phyloP scores from a whole-genome alignment of 2,329 filamentous ascomycete species.

The Monosporascus sp. region DNA sequence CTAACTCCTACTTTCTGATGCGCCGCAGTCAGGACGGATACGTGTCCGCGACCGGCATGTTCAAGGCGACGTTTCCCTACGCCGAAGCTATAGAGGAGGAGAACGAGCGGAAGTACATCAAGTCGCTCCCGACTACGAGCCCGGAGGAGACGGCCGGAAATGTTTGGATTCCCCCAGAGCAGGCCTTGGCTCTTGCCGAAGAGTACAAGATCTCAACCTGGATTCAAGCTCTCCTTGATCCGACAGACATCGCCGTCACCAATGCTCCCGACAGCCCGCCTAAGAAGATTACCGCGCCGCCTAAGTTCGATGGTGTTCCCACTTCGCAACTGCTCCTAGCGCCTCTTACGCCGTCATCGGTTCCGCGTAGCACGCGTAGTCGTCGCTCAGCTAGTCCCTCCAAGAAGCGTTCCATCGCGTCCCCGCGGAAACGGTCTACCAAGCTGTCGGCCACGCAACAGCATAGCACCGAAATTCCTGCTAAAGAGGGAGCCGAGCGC shows the following conservation, averaged over 20 bases:
- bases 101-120: conserved; percentile 76
- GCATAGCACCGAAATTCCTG: conserved; percentile 31
- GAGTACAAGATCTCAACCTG: conserved; percentile 84
- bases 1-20: conserved; percentile 96
- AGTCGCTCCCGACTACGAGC: conserved; percentile 74
- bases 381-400: conserved; percentile 55
- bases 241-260: conserved; percentile 64
- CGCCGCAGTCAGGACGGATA: conserved; percentile 80
- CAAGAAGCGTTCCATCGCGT: conserved; percentile 47
- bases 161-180: conserved; percentile 83
- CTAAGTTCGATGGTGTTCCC: conserved; percentile 61
- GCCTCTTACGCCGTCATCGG: conserved; percentile 44
- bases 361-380: conserved; percentile 41
- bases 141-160: conserved; percentile 92
- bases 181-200: conserved; percentile 75
- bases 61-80: conserved; percentile 83
- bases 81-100: conserved; percentile 69
- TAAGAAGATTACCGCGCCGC: conserved; percentile 75
- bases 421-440: conserved; percentile 49
- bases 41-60: conserved; percentile 85
- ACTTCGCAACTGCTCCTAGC: conserved; percentile 37
- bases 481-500: conserved; percentile 24
- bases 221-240: conserved; percentile 89
- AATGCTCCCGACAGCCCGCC: conserved; percentile 58
- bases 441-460: conserved; percentile 36